phyloP scores from a whole-genome alignment of 2,329 filamentous ascomycete genomes.

The Calycina herbarum region DNA sequence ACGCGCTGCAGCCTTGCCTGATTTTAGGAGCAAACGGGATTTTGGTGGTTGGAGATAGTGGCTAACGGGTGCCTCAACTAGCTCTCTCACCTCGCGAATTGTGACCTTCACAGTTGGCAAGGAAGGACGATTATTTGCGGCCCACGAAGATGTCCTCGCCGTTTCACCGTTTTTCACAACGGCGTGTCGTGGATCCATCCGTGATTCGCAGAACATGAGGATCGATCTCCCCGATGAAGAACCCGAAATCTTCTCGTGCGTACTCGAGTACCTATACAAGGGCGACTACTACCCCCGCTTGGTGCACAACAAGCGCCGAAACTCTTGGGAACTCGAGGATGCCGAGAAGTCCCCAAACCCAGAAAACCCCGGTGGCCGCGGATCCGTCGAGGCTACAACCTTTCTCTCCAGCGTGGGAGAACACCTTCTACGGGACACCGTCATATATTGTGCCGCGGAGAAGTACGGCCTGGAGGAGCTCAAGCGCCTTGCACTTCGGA shows the following conservation, averaged over 20 bases:
- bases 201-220: constrained; percentile 62
- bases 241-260: constrained; percentile 85
- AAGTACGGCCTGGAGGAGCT: constrained; percentile 81
- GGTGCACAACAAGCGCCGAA: constrained; percentile 75
- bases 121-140: constrained; percentile 84
- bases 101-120: constrained; percentile 79
- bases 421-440: constrained; percentile 80
- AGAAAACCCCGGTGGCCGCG: constrained; percentile 49
- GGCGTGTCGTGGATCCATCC: constrained; percentile 62
- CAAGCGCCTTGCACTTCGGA: constrained; percentile 80
- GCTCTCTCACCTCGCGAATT: constrained; percentile 64
- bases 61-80: constrained; percentile 34
- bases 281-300: constrained; percentile 88
- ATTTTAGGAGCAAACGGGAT: constrained; percentile 19
- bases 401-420: constrained; percentile 65
- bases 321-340: constrained; percentile 79
- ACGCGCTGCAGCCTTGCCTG: constrained; percentile 19
- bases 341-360: constrained; percentile 42
- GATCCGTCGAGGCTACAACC: constrained; percentile 65
- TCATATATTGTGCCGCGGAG: constrained; percentile 87
- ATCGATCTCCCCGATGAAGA: constrained; percentile 82
- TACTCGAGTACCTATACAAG: constrained; percentile 83
- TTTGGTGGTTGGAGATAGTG: constrained; percentile 14
- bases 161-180: constrained; percentile 77
- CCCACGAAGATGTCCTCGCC: constrained; percentile 82